Base-by-base conservation (phyloP, 2,329 filamentous ascomycete genomes). In the Talaromyces albobiverticillius region DNA sequence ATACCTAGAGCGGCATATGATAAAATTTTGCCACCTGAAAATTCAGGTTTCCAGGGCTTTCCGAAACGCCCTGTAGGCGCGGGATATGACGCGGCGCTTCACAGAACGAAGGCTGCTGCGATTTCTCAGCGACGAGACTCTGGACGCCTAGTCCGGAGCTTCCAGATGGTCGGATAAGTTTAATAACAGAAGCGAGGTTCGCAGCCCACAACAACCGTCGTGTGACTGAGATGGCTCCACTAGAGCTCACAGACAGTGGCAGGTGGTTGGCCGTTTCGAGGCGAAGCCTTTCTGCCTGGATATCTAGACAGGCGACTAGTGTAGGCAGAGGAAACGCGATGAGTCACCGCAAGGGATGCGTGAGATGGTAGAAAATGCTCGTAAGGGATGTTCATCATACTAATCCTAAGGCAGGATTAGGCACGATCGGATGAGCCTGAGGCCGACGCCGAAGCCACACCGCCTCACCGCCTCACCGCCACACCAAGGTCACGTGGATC, bases 11-110 rank as follows among this genome's bases (percentile, higher is more conserved):
- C 47, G 41, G 53, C 22, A 20, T 45, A 46, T 45, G 51, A 50
- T 45, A 51, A 51, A 53, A 45, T 36, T 47, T 56, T 49, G 54
- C 54, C 54, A 56, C 54, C 54, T 56, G 42, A 56, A 40, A 48
- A 34, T 46, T 56, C 54, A 56, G 54, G 54, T 46, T 46, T 47
- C 34, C 31, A 47, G 47, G 42, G 18, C 23, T 38, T 40, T 42
- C 48, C 48, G 42, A 38, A 3, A 29, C 16, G 32, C 34, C 46
- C 46, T 22, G 36, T 48, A 51, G 38, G 38, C 48, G 48, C 48
- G 26, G 34, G 23, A 16, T 43, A 34, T 43, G 26, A 51, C 48
- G 48, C 48, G 48, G 48, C 48, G 48, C 38, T 51, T 51, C 48
- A 50, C 47, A 50, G 36, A n/a, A 34, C 25, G 34, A 34, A 29